A percentile compares a stretch with the other conserved stretches of the same genome.
phyloP scores from a whole-genome alignment of 2,329 filamentous ascomycete genomes.

The Penicillium hesseltinei region DNA sequence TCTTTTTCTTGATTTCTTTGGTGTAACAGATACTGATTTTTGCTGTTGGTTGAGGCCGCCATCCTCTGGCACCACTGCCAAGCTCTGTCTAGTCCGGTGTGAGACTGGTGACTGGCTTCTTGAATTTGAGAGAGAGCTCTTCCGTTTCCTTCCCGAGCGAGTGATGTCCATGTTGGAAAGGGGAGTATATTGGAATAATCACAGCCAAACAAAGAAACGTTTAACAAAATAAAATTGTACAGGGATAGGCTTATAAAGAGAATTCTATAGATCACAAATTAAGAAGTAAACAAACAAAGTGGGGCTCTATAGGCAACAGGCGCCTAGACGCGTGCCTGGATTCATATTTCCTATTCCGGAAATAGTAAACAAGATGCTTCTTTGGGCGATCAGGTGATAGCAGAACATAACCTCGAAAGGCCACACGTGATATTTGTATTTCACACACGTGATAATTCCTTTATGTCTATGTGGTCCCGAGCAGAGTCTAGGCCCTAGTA shows the following conservation, averaged over 20 bases:
- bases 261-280: slow-evolving; percentile 23
- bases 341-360: slow-evolving; percentile 19
- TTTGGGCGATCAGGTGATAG: slow-evolving; percentile 21
- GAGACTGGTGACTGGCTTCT: slow-evolving; percentile 18
- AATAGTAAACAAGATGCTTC: slow-evolving; percentile 23
- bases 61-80: background rate
- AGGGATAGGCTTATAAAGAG: slow-evolving; percentile 14
- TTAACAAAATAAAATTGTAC: background rate
- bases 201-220: background rate
- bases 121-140: slow-evolving; percentile 20
- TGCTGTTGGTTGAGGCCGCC: background rate
- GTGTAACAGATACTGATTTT: slow-evolving; percentile 20
- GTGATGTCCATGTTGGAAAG: slow-evolving; percentile 25
- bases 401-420: no score
- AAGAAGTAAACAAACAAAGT: slow-evolving; percentile 25
- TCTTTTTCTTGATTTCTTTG: slow-evolving; percentile 40
- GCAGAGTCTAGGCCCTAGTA: no score
- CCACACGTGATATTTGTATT: background rate
- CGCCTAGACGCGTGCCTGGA: slow-evolving; percentile 15
- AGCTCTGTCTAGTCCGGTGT: slow-evolving; percentile 16
- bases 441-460: background rate
- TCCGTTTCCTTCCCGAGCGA: slow-evolving; percentile 28
- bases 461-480: no score
- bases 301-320: slow-evolving; percentile 22
- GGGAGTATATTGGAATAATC: background rate